These are phyloP conservation scores for Penicillium paneum DNA, from an alignment of 2,329 filamentous ascomycete genomes.

Conservation along the genomic window DNA sequence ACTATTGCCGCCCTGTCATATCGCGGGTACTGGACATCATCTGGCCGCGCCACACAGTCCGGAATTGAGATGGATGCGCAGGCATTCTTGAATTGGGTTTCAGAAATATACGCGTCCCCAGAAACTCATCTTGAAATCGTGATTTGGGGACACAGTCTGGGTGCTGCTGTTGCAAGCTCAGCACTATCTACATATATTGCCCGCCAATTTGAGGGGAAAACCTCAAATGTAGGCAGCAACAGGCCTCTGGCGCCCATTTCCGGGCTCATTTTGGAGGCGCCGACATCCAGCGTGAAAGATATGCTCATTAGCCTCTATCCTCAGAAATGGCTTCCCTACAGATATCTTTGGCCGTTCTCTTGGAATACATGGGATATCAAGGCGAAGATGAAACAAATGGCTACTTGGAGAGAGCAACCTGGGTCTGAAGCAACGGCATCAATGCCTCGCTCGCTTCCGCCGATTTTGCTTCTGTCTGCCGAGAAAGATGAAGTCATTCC, in stretches of 20 bases:
- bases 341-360: constrained; percentile 70
- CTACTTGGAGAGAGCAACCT: constrained; percentile 19
- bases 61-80: constrained; percentile 68
- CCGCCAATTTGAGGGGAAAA: not conserved
- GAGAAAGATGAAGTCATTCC: constrained; percentile 47
- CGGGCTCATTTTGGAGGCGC: constrained; percentile 68
- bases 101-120: constrained; percentile 36
- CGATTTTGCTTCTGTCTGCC: constrained; percentile 42
- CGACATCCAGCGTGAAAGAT: constrained; percentile 66
- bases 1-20: constrained; percentile 54
- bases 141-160: constrained; percentile 76
- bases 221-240: not conserved
- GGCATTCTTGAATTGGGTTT: constrained; percentile 63
- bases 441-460: constrained; percentile 14
- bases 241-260: constrained; percentile 26
- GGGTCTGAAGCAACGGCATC: not conserved
- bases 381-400: constrained; percentile 40
- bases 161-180: constrained; percentile 67
- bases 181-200: constrained; percentile 49
- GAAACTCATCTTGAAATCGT: constrained; percentile 44
- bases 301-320: constrained; percentile 74
- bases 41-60: constrained; percentile 65
- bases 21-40: constrained; percentile 75
- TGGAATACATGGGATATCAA: constrained; percentile 57
- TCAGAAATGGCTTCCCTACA: constrained; percentile 75